phyloP scores from a whole-genome alignment of 345 rosid genomes.

The Corymbia maculata region DNA sequence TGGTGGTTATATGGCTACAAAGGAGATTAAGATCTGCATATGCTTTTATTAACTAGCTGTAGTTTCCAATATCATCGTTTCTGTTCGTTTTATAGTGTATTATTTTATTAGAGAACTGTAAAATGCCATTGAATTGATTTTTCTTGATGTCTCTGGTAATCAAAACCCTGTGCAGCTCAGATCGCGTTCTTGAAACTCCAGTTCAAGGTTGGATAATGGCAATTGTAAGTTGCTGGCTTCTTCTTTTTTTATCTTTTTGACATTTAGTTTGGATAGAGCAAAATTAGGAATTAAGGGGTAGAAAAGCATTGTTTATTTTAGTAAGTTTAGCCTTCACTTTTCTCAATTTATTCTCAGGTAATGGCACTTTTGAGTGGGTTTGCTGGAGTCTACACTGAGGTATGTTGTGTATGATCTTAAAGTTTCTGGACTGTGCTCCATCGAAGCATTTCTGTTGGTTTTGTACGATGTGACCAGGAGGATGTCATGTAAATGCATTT shows the following conservation, averaged over 20 bases:
- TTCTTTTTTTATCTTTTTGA: neutral
- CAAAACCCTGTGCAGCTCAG: conserved; percentile 55
- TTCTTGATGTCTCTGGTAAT: neutral
- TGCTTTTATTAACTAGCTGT: neutral
- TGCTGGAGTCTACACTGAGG: conserved; percentile 98
- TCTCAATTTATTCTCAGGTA: conserved; percentile 31
- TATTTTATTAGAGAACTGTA: neutral
- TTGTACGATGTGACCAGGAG: neutral
- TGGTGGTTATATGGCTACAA: neutral
- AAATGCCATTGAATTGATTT: neutral
- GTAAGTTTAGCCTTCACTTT: neutral
- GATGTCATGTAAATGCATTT: neutral
- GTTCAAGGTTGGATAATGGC: conserved; percentile 95
- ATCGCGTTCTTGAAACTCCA: conserved; percentile 88
- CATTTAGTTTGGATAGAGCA: neutral
- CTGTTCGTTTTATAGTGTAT: neutral
- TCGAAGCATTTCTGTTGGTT: neutral
- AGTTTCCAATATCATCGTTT: neutral
- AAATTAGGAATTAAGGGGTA: neutral
- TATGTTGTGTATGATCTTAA: conserved; percentile 2
- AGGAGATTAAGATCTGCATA: neutral
- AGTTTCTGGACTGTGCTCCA: neutral
- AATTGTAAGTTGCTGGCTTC: conserved; percentile 46
- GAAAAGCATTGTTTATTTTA: neutral
- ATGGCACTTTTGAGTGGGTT: conserved; percentile 98